These are phyloP conservation scores for Retiboletus flavoniger DNA, from an alignment of 1,284 basidiomycete genomes.

Conservation along the genomic window DNA sequence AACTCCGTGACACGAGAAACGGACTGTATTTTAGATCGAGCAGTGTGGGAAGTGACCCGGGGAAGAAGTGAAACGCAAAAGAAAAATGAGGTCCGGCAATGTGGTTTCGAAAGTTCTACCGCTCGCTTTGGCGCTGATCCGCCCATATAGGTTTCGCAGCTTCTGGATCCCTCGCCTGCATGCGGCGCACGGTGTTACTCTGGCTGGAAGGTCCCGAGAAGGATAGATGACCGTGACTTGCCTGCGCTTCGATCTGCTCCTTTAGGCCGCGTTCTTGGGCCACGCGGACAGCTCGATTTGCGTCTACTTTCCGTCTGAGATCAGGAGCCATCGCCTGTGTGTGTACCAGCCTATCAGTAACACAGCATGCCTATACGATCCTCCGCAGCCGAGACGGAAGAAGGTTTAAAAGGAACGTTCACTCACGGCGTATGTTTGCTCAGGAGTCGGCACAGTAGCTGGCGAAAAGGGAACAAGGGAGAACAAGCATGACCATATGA, in stretches of 20 bases:
- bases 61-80: neutral
- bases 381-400: neutral
- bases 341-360: conserved; percentile 2
- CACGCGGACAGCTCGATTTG: conserved; percentile 53
- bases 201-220: conserved; percentile 1
- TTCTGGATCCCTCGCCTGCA: conserved; percentile 42
- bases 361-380: neutral
- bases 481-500: conserved; percentile 4
- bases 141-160: conserved; percentile 54
- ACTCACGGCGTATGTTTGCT: conserved; percentile 40
- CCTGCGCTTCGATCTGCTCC: conserved; percentile 56
- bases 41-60: neutral
- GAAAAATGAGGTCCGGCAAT: neutral
- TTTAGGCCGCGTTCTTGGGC: conserved; percentile 55
- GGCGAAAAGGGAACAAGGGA: conserved; percentile 11
- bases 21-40: neutral
- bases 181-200: conserved; percentile 4
- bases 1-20: neutral
- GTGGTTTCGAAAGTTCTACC: neutral
- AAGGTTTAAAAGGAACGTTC: neutral
- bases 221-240: conserved; percentile 31
- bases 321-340: conserved; percentile 66
- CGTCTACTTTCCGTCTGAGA: conserved; percentile 64
- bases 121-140: conserved; percentile 25
- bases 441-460: conserved; percentile 59